Conservation (phyloP, 371 early-diverging fungal genomes). For the Apophysomyces sp. region DNA sequence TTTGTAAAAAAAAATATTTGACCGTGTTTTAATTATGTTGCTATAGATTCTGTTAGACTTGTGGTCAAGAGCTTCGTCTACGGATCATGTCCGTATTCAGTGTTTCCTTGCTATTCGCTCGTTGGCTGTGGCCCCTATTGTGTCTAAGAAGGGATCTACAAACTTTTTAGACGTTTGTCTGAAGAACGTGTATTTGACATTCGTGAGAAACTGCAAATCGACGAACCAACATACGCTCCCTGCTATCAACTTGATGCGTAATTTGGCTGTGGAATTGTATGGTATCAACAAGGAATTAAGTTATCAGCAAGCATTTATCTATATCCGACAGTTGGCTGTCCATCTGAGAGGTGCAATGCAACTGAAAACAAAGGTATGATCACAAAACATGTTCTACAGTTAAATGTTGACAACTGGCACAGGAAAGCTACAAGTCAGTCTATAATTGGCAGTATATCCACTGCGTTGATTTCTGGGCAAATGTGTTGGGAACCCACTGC, state of each 20-base stretch:
- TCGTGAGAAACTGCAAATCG: constrained; percentile 72
- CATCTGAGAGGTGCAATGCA: constrained; percentile 84
- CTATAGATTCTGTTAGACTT: constrained; percentile 49
- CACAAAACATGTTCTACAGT: background rate
- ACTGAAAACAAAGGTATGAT: constrained; percentile 61
- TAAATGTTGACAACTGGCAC: background rate
- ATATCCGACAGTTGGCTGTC: constrained; percentile 90
- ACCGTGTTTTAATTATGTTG: background rate
- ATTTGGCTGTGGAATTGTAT: constrained; percentile 85
- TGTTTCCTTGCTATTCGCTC: constrained; percentile 81
- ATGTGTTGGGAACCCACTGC: constrained; percentile 75
- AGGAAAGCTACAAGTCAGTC: constrained; percentile 80
- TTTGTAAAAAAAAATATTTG: background rate
- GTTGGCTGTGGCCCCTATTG: constrained; percentile 47
- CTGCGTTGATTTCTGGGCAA: constrained; percentile 86
- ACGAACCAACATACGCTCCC: constrained; percentile 81
- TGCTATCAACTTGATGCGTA: constrained; percentile 85
- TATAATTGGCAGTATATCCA: constrained; percentile 96
- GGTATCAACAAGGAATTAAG: constrained; percentile 72
- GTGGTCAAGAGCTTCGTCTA: constrained; percentile 55
- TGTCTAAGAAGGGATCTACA: constrained; percentile 15
- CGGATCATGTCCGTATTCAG: constrained; percentile 74
- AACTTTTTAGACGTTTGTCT: constrained; percentile 52
- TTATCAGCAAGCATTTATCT: constrained; percentile 91
- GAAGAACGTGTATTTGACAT: constrained; percentile 80